Base-by-base conservation (phyloP, 2,329 filamentous ascomycete species). In the Alternaria alternata region DNA sequence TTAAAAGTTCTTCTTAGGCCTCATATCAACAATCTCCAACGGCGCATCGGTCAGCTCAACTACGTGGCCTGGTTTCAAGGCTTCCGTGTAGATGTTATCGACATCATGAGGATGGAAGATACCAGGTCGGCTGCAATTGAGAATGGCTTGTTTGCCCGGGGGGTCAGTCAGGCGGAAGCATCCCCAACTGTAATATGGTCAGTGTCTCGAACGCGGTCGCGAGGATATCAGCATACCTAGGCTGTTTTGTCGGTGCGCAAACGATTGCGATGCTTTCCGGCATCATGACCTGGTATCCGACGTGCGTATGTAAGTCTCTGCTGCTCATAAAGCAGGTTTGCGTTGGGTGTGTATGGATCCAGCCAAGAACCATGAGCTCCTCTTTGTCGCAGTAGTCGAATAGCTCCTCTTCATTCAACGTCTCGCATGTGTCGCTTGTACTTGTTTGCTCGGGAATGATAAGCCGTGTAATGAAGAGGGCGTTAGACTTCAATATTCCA, bases 251-350 rank as follows among this genome's bases (percentile, higher is more conserved):
- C 0, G 95, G 95, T 6, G 95, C 92, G 80, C 95, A 99, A 39
- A 99, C 95, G 71, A 99, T 96, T 4, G 95, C 95, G 64, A 99
- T 93, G 70, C 92, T 96, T 82, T 99, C 95, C 1, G 93, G 90
- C 80, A 98, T 87, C 93, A 97, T 97, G 61, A 95, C 89, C 79
- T 99, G 95, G 76, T 97, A 98, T 11, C 93, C 93, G 3, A 90
- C 89, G 74, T 97, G 94, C 0, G 96, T 99, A 75, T 99, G 95
- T 67, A 98, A 76, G 75, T 99, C 95, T 51, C 94, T 85, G 49
- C 91, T 95, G 75, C 93, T 97, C 92, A 99, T 96, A 77, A 99
- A 99, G 79, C 95, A 99, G 0, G 93, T 96, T 80, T 99, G 95
- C 0, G 91, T 93, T 0, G 95, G 95, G 77, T 99, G 95, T 0